phyloP scores from a whole-genome alignment of 345 rosid species.

The Gossypium arboreum region DNA sequence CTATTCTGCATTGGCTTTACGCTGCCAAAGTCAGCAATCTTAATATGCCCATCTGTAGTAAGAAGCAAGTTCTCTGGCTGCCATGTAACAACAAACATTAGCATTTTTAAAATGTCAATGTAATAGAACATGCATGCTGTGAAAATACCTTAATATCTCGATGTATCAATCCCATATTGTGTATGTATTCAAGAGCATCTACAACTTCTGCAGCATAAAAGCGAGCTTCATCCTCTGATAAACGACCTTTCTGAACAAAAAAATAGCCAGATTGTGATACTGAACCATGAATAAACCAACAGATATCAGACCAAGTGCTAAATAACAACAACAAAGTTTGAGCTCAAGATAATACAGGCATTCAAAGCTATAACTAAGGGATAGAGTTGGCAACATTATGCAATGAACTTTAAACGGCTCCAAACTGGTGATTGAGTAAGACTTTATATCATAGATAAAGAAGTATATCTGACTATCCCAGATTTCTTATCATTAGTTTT shows the following conservation, averaged over 20 bases:
- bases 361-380: not conserved
- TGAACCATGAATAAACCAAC: slow-evolving; percentile 4
- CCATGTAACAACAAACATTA: slow-evolving; percentile 26
- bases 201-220: slow-evolving; percentile 89
- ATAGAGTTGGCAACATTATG: not conserved
- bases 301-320: not conserved
- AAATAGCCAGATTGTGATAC: slow-evolving; percentile 6
- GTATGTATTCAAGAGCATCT: slow-evolving; percentile 96
- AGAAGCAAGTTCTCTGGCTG: slow-evolving; percentile 98
- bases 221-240: slow-evolving; percentile 87
- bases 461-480: not conserved
- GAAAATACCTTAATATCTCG: slow-evolving; percentile 86
- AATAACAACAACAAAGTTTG: not conserved
- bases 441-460: not conserved
- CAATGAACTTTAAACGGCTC: not conserved
- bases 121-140: slow-evolving; percentile 10
- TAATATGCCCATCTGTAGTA: slow-evolving; percentile 82
- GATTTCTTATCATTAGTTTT: not conserved
- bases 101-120: slow-evolving; percentile 17
- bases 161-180: slow-evolving; percentile 85
- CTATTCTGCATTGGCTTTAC: slow-evolving; percentile 97
- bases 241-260: slow-evolving; percentile 63
- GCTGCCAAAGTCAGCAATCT: slow-evolving; percentile 99
- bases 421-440: not conserved
- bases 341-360: not conserved